Evolutionary conservation across 2,329 filamentous ascomycete genomes (phyloP).

Genomic region (Sporothrix protearum): DNA sequence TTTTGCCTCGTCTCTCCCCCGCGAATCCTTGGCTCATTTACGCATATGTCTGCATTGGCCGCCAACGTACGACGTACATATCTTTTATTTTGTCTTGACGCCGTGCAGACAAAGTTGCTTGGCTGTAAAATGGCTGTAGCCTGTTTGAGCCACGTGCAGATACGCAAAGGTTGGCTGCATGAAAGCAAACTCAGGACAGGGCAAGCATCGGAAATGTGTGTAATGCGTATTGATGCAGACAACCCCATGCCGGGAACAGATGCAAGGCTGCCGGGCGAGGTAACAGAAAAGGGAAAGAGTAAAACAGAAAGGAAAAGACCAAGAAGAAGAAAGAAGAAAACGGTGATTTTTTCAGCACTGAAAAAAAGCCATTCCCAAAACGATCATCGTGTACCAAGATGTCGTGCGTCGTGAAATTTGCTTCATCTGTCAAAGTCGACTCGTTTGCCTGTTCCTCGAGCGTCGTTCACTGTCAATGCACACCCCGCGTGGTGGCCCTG

Average conservation of each 20-base stretch:
- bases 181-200: too few species aligned
- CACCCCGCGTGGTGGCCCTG: not conserved
- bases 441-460: not conserved
- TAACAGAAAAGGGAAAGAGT: not conserved
- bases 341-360: too few species aligned
- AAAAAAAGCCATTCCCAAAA: not conserved
- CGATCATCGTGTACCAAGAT: not conserved
- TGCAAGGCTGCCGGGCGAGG: not conserved
- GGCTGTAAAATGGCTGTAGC: not conserved
- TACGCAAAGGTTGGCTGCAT: not conserved
- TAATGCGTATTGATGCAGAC: not conserved
- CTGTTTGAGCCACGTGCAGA: constrained; percentile 8
- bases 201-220: not conserved
- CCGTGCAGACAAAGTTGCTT: not conserved
- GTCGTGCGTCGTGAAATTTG: not conserved
- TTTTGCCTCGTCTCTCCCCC: not conserved
- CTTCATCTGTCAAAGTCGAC: not conserved
- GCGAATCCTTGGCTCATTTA: not conserved
- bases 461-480: not conserved
- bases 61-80: not conserved
- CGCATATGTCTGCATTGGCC: not conserved
- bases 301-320: too few species aligned
- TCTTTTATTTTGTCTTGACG: not conserved
- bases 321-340: not conserved
- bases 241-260: not conserved